These are phyloP conservation scores for Glomus cerebriforme DNA, from an alignment of 192 early-diverging fungal genomes.

Conservation along the genomic window DNA sequence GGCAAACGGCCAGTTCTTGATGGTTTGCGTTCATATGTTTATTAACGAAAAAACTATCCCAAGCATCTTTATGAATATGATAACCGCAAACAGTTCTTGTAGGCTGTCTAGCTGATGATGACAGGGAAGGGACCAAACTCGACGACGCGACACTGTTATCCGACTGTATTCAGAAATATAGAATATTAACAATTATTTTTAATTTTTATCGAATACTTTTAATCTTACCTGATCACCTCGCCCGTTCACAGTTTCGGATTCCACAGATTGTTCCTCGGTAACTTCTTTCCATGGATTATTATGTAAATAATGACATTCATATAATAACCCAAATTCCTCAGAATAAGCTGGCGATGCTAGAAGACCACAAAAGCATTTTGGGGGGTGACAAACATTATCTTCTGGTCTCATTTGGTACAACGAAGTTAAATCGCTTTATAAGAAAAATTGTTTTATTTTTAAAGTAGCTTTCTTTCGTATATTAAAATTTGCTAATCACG, in stretches of 20 bases:
- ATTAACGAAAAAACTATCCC: slow-evolving; percentile 26
- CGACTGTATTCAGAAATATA: background rate
- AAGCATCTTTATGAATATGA: slow-evolving; percentile 37
- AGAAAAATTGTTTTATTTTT: too few species aligned
- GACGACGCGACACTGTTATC: background rate
- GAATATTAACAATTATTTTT: background rate
- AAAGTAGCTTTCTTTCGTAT: too few species aligned
- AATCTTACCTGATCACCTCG: background rate
- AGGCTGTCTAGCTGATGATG: background rate
- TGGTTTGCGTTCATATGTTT: background rate
- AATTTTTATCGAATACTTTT: background rate
- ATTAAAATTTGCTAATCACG: too few species aligned
- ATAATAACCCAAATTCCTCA: slow-evolving; percentile 36
- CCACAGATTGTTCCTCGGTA: background rate
- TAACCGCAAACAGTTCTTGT: slow-evolving; percentile 38
- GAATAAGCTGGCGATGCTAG: slow-evolving; percentile 29
- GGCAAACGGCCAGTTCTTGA: slow-evolving; percentile 33
- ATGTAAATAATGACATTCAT: slow-evolving; percentile 32
- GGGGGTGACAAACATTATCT: background rate
- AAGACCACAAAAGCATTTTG: slow-evolving; percentile 32
- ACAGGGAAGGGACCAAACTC: background rate
- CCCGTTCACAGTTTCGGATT: background rate
- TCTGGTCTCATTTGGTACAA: too few species aligned
- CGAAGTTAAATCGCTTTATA: too few species aligned
- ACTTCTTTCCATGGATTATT: background rate